Conservation (phyloP, 2,329 filamentous ascomycete genomes). For the Drechslerella dactyloides region DNA sequence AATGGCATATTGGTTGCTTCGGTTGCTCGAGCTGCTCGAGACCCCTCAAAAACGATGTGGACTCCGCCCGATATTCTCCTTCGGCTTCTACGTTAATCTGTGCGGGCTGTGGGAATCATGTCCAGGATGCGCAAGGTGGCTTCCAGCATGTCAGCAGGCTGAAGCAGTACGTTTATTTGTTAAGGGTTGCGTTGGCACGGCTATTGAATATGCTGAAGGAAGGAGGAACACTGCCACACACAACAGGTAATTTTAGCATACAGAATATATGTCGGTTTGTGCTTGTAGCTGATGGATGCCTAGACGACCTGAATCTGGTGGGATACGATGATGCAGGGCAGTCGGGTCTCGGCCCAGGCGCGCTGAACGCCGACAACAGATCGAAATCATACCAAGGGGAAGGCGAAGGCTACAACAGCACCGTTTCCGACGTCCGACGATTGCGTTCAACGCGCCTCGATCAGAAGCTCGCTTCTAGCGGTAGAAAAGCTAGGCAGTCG, state of each 20-base stretch:
- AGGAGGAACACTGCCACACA: conserved; percentile 78
- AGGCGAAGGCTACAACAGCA: conserved; percentile 78
- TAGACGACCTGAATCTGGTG: conserved; percentile 72
- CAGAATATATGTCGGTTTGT: conserved; percentile 10
- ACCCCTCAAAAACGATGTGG: conserved; percentile 72
- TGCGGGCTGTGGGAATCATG: conserved; percentile 72
- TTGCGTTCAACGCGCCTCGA: conserved; percentile 92
- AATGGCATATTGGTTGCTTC: conserved; percentile 85
- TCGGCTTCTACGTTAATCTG: conserved; percentile 69
- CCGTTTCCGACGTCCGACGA: conserved; percentile 90
- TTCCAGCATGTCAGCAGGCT: conserved; percentile 82
- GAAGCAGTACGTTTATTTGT: conserved; percentile 90
- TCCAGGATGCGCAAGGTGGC: conserved; percentile 65
- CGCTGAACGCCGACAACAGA: conserved; percentile 70
- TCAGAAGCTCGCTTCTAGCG: conserved; percentile 89
- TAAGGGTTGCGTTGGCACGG: conserved; percentile 87
- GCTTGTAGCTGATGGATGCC: conserved; percentile 44
- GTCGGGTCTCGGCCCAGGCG: conserved; percentile 64
- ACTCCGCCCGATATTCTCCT: conserved; percentile 73
- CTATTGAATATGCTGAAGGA: conserved; percentile 84
- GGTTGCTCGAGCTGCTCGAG: conserved; percentile 72
- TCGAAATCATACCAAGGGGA: conserved; percentile 76
- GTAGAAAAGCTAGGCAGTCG: conserved; percentile 86
- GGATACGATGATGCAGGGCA: conserved; percentile 73
- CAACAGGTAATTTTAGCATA: conserved; percentile 63